Percentiles rank a stretch among this genome's conserved stretches.
These are phyloP conservation scores for Ambrosia artemisiifolia DNA, from an alignment of 129 eudicot species.

Conservation along the genomic window DNA sequence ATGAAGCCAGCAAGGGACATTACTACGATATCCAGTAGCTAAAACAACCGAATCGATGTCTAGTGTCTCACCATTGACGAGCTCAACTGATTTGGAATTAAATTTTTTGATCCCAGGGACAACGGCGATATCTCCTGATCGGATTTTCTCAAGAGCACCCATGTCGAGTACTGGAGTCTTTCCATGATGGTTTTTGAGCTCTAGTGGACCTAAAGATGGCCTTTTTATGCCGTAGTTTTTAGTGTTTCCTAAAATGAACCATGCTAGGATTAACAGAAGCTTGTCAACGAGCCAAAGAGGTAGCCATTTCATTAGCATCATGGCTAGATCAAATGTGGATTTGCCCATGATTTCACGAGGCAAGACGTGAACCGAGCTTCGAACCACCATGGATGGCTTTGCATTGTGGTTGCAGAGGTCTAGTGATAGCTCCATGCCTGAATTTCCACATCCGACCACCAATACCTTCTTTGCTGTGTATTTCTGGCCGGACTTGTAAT, in stretches of 20 bases:
- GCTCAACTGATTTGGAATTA: slow-evolving; percentile 47
- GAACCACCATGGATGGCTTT: slow-evolving; percentile 82
- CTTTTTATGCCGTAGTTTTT: slow-evolving; percentile 61
- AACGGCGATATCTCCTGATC: slow-evolving; percentile 59
- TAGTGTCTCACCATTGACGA: slow-evolving; percentile 59
- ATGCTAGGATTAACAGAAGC: slow-evolving; percentile 47
- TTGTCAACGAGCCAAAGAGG: slow-evolving; percentile 76
- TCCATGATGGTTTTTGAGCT: slow-evolving; percentile 67
- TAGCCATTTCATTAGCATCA: slow-evolving; percentile 68
- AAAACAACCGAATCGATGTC: slow-evolving; percentile 68
- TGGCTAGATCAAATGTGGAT: slow-evolving; percentile 69
- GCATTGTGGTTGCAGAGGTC: slow-evolving; percentile 89
- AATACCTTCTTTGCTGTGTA: slow-evolving; percentile 61
- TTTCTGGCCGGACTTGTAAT: slow-evolving; percentile 70
- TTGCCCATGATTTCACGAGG: slow-evolving; percentile 68
- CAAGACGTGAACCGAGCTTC: slow-evolving; percentile 86
- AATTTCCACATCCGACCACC: slow-evolving; percentile 92
- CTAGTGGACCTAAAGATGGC: slow-evolving; percentile 68
- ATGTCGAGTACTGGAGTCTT: slow-evolving; percentile 82
- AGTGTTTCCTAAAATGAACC: slow-evolving; percentile 72
- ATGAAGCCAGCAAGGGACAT: slow-evolving; percentile 88
- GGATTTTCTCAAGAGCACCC: slow-evolving; percentile 69
- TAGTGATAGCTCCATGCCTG: slow-evolving; percentile 94
- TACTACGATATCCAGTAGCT: slow-evolving; percentile 94
- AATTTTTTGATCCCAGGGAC: slow-evolving; percentile 76